A percentile compares a stretch with the other conserved stretches of the same genome.
Conservation (phyloP, 139 green algal species). For the Picochlorum sp. region DNA sequence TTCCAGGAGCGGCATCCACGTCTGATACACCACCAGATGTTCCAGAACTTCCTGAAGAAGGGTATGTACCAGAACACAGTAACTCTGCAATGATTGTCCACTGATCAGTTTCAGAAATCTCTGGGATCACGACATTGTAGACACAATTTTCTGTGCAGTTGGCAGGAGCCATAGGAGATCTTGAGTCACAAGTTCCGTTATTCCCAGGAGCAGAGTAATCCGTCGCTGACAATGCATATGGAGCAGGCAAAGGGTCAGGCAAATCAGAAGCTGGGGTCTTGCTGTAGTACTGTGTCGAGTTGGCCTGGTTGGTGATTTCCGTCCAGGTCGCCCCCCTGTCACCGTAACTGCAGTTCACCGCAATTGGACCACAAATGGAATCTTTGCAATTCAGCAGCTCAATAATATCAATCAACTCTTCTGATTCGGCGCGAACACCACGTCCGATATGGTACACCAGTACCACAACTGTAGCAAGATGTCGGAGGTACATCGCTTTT, state of each 20-base stretch:
- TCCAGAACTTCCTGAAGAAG: not conserved
- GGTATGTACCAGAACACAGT: not conserved
- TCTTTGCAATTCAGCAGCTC: not conserved
- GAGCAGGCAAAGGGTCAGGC: not conserved
- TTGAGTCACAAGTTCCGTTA: not conserved
- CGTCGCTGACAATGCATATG: constrained; percentile 1
- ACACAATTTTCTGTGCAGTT: constrained; percentile 4
- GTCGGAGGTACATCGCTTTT: too few relatives aligned
- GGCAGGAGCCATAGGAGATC: constrained; percentile 1
- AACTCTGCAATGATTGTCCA: constrained; percentile 4
- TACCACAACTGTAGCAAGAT: not conserved
- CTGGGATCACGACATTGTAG: not conserved
- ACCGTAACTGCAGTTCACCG: constrained; percentile 4
- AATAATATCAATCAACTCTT: not conserved
- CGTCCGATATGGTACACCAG: not conserved
- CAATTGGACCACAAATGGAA: not conserved
- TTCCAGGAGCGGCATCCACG: not conserved
- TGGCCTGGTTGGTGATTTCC: not conserved
- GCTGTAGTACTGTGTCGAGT: constrained; percentile 1
- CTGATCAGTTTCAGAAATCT: not conserved
- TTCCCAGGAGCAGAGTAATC: constrained; percentile 2
- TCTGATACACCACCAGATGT: not conserved
- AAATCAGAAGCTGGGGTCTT: not conserved
- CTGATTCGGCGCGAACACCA: not conserved
- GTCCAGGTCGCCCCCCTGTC: not conserved